A percentile compares a stretch with the other conserved stretches of the same genome.
Conservation (phyloP, 495 filamentous ascomycete species). For the Thermothielavioides terrestris region DNA sequence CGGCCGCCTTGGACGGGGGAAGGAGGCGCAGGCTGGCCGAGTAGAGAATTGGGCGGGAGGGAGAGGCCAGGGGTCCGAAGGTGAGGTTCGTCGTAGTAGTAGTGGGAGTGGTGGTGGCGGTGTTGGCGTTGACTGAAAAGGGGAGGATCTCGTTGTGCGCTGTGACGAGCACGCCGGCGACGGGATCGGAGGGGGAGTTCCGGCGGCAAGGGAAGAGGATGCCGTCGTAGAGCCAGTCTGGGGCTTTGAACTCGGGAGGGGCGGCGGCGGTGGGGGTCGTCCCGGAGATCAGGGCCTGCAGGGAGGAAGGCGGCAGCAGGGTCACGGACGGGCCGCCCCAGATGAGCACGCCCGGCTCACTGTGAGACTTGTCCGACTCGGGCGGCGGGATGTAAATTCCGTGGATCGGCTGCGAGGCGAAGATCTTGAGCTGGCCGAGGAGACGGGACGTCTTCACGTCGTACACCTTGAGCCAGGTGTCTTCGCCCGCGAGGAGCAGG, state of each 20-base stretch:
- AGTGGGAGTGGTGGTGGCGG: too few relatives aligned
- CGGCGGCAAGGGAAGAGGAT: constrained; percentile 36
- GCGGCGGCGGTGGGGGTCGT: not conserved
- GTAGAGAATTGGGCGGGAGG: constrained; percentile 80
- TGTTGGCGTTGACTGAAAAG: constrained; percentile 16
- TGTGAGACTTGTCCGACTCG: not conserved
- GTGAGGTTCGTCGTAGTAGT: constrained; percentile 2
- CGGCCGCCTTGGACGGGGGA: too few relatives aligned
- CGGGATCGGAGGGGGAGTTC: not conserved
- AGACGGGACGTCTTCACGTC: constrained; percentile 30
- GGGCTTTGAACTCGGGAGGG: constrained; percentile 28
- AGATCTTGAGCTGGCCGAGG: constrained; percentile 41
- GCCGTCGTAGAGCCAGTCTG: constrained; percentile 84
- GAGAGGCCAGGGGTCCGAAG: constrained; percentile 46
- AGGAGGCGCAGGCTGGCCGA: constrained; percentile 63
- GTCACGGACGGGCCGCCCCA: constrained; percentile 48
- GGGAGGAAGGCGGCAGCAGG: constrained; percentile 14
- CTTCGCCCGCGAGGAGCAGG: constrained; percentile 64
- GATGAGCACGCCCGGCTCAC: constrained; percentile 31
- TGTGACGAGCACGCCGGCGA: constrained; percentile 51
- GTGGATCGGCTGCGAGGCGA: constrained; percentile 57
- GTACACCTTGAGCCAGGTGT: constrained; percentile 58
- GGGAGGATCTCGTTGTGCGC: constrained; percentile 70
- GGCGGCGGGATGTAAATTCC: constrained; percentile 45
- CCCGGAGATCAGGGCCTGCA: constrained; percentile 21